These are phyloP conservation scores for Cercospora sojina DNA, from an alignment of 2,329 filamentous ascomycete genomes.

Conservation along the genomic window DNA sequence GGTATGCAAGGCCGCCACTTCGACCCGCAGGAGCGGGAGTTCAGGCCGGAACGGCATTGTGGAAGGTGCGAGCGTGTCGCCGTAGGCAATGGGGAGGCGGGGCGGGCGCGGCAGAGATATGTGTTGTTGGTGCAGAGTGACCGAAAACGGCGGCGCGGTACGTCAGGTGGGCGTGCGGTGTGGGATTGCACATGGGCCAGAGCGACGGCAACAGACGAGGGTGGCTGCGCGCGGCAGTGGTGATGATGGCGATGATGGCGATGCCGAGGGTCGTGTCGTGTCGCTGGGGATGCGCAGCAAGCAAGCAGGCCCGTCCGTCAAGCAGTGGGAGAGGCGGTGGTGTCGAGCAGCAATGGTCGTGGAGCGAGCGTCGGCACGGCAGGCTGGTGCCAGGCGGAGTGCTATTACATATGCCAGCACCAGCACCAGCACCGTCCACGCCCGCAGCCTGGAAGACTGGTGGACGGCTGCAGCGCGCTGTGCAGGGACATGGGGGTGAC, in stretches of 20 bases:
- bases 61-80: slow-evolving; percentile 25
- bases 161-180: slow-evolving; percentile 15
- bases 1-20: slow-evolving; percentile 87
- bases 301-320: not conserved
- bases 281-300: not conserved
- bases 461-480: not conserved
- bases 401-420: not conserved
- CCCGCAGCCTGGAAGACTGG: not conserved
- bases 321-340: not conserved
- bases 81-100: slow-evolving; percentile 6
- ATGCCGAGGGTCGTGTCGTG: not conserved
- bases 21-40: slow-evolving; percentile 84
- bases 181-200: slow-evolving; percentile 12
- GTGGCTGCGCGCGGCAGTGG: not conserved
- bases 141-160: slow-evolving; percentile 16
- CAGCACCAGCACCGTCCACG: not conserved
- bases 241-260: slow-evolving; percentile 1
- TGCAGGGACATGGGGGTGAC: not conserved
- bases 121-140: slow-evolving; percentile 15
- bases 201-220: not conserved
- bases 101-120: slow-evolving; percentile 11
- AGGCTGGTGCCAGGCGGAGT: not conserved
- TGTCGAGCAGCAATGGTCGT: slow-evolving; percentile 1
- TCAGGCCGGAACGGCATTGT: slow-evolving; percentile 81
- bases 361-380: slow-evolving; percentile 8